Percentiles rank a stretch among this genome's conserved stretches.
Evolutionary conservation across 1,139 yeast genomes (phyloP).

Genomic region (Nakaseomyces nivariensis): DNA sequence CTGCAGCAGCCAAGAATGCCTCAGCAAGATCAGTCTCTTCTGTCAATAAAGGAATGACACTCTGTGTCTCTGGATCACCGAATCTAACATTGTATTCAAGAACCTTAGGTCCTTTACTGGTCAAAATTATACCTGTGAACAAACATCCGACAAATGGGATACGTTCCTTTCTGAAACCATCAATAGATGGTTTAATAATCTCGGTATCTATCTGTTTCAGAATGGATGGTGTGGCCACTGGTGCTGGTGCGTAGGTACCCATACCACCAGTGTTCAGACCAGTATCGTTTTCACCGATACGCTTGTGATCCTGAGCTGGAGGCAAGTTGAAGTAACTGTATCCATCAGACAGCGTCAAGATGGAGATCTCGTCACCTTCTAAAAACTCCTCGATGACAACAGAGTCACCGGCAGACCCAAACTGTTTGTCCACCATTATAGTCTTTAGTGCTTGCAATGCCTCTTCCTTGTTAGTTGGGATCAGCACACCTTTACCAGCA

Average conservation of each 20-base stretch:
- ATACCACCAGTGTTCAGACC: constrained; percentile 98
- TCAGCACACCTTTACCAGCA: constrained; percentile 96
- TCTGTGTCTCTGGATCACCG: constrained; percentile 99
- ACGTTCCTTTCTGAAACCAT: constrained; percentile 94
- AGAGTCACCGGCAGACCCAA: constrained; percentile 92
- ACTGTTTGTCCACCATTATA: constrained; percentile 82
- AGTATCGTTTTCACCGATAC: constrained; percentile 84
- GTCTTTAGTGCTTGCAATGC: constrained; percentile 76
- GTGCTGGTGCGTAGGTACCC: constrained; percentile 99
- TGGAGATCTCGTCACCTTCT: constrained; percentile 94
- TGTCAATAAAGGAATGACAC: constrained; percentile 76
- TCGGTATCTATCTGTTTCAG: constrained; percentile 58
- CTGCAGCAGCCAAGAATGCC: constrained; percentile 87
- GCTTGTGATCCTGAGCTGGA: constrained; percentile 97
- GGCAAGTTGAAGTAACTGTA: constrained; percentile 86
- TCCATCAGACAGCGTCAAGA: constrained; percentile 89
- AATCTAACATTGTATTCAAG: constrained; percentile 95
- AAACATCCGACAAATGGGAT: constrained; percentile 92
- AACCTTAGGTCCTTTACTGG: constrained; percentile 80
- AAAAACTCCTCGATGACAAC: constrained; percentile 93
- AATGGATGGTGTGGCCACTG: constrained; percentile 75
- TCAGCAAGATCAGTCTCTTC: constrained; percentile 86
- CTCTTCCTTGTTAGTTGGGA: constrained; percentile 77
- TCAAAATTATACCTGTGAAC: constrained; percentile 93
- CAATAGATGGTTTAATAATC: constrained; percentile 83